Evolutionary conservation across 441 rosid species (phyloP).

Genomic region (California macrophylla): DNA sequence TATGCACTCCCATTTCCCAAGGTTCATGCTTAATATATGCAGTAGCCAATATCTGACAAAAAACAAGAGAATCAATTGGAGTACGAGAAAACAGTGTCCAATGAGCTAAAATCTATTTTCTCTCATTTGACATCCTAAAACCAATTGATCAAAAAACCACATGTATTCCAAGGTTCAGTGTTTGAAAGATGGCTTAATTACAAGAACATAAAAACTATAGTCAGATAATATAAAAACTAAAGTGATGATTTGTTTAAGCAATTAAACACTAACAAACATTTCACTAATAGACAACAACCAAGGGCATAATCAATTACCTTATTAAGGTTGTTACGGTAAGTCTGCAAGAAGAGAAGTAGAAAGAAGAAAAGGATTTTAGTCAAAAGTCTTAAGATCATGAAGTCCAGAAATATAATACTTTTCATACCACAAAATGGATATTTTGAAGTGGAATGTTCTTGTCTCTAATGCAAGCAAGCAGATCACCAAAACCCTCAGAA

Average conservation of each 20-base stretch:
- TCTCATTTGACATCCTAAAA: background rate
- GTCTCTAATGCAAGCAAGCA: slow-evolving; percentile 72
- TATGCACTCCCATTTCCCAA: slow-evolving; percentile 99
- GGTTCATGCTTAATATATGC: slow-evolving; percentile 75
- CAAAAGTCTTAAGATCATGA: slow-evolving; percentile 15
- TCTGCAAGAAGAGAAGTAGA: slow-evolving; percentile 35
- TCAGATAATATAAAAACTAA: background rate
- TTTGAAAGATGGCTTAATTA: background rate
- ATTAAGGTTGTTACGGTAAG: slow-evolving; percentile 84
- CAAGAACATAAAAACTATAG: background rate
- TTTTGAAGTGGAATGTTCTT: slow-evolving; percentile 69
- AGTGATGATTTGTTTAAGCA: background rate
- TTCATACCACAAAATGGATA: slow-evolving; percentile 90
- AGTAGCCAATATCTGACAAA: slow-evolving; percentile 63
- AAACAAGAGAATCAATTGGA: slow-evolving; percentile 14
- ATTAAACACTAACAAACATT: background rate
- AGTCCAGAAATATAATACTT: slow-evolving; percentile 12
- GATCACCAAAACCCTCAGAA: slow-evolving; percentile 83
- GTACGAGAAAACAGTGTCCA: background rate
- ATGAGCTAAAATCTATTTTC: background rate
- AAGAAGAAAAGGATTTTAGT: slow-evolving; percentile 21
- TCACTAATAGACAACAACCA: background rate
- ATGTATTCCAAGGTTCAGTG: background rate
- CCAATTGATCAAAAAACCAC: background rate
- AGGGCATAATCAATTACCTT: slow-evolving; percentile 43